These are phyloP conservation scores for Chaetomiaceae sp. DNA, from an alignment of 2,329 filamentous ascomycete species.

Conservation along the genomic window DNA sequence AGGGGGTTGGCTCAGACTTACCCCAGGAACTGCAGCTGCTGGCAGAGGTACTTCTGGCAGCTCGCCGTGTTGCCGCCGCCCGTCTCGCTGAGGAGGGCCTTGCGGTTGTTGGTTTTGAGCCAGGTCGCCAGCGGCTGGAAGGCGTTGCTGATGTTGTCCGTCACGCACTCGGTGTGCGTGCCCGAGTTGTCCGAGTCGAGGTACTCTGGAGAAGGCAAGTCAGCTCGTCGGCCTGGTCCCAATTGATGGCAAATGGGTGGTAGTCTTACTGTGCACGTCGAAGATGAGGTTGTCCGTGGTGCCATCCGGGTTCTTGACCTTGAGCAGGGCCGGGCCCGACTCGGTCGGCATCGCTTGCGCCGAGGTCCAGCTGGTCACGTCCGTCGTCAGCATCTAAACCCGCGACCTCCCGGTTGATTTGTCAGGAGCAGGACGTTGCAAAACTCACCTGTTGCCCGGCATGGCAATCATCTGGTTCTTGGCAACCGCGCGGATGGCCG, in stretches of 20 bases:
- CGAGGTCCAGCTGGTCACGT: not conserved
- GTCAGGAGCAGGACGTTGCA: not conserved
- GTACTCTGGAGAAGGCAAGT: not conserved
- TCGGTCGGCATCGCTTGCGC: not conserved
- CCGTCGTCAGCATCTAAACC: too few relatives aligned
- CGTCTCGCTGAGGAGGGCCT: not conserved
- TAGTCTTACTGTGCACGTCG: not conserved
- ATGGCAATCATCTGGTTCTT: not conserved
- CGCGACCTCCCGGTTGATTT: too few relatives aligned
- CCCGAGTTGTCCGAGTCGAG: conserved; percentile 1
- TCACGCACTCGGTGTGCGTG: not conserved
- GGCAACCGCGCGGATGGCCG: not conserved
- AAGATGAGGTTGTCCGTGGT: not conserved
- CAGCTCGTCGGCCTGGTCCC: too few relatives aligned
- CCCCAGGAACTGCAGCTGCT: not conserved
- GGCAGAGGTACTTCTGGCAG: not conserved
- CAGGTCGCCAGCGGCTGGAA: not conserved
- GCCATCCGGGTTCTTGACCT: not conserved
- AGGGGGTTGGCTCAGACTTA: too few relatives aligned
- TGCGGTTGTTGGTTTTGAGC: not conserved
- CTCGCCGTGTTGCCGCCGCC: not conserved
- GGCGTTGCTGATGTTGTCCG: not conserved
- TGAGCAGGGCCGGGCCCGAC: too few relatives aligned
- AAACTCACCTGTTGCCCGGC: not conserved
- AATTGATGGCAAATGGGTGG: too few relatives aligned